A percentile compares a stretch with the other conserved stretches of the same genome.
Conservation (phyloP, 2,329 filamentous ascomycete genomes). For the Trichocomaceae sp. region DNA sequence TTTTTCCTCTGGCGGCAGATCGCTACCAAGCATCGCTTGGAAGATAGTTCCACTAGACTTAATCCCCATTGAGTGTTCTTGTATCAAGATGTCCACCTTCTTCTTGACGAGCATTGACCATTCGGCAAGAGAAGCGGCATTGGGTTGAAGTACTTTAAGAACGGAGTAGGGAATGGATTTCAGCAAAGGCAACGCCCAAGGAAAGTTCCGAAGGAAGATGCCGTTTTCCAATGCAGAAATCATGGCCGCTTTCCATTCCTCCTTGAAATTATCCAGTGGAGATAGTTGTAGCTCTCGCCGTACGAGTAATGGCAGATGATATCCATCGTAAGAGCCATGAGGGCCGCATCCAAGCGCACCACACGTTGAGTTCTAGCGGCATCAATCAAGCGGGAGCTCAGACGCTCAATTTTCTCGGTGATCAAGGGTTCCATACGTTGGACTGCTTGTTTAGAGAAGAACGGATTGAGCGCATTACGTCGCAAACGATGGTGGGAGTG, state of each 20-base stretch:
- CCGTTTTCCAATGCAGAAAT: constrained; percentile 14
- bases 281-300: constrained; percentile 26
- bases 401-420: constrained; percentile 25
- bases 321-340: constrained; percentile 29
- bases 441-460: constrained; percentile 17
- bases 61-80: constrained; percentile 1
- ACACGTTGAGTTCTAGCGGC: constrained; percentile 16
- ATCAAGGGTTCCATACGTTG: constrained; percentile 33
- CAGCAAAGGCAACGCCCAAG: constrained; percentile 3
- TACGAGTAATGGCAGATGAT: constrained; percentile 37
- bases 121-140: constrained; percentile 10
- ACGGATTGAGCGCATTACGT: constrained; percentile 19
- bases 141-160: constrained; percentile 9
- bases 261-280: constrained; percentile 24
- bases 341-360: constrained; percentile 22
- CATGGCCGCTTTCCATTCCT: constrained; percentile 20
- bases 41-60: constrained; percentile 19
- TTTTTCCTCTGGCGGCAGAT: constrained; percentile 31
- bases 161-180: constrained; percentile 8
- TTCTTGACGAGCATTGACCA: constrained; percentile 8
- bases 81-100: neutral
- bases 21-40: constrained; percentile 28
- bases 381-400: constrained; percentile 22
- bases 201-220: constrained; percentile 8
- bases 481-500: constrained; percentile 23